Evolutionary conservation across 495 filamentous ascomycete species (phyloP), one percentile per base, ranked within the genome.

Genomic region (Schizothecium vesticola): DNA sequence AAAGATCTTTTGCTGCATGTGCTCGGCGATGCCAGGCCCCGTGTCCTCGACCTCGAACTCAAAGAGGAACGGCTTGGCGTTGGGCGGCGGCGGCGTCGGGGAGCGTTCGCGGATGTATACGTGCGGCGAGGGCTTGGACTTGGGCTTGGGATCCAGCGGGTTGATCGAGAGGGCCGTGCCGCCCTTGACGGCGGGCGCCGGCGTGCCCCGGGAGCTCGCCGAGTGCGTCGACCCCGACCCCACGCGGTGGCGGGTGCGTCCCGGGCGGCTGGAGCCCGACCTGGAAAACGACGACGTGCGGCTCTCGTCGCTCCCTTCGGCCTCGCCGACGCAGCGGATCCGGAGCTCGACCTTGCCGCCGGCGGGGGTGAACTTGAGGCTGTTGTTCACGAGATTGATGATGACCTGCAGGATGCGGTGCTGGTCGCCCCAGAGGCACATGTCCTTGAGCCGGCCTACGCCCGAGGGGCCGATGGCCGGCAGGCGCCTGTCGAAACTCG

Each of bases 311-410:
- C 61, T 71, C 36, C 68, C 69, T 59, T 81, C 83, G 64, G 81
- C 76, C 70, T 90, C 87, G 25, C 88, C 88, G 3, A 87, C 67
- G 69, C 92, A 93, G 65, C 84, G 87, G 67, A 97, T 92, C 13
- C 87, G 85, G 29, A 96, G 85, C 19, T 87, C 81, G 2, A 96
- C 89, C 56, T 82, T 86, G 11, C 93, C 93, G 9, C 89, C 86
- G 56, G 88, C 80, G 0, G 92, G 92, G 2, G 94, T 97, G 73
- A 97, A 97, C 74, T 97, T 97, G 16, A 97, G 81, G 73, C 90
- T 92, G 78, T 97, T 97, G 79, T 90, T 92, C 56, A 97, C 92
- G 16, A 97, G 83, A 74, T 97, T 97, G 80, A 97, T 96, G 59
- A 97, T 85, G 29, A 96, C 90, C 73, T 97, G 93, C 13, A 96